Evolutionary conservation across 768 basidiomycete species (phyloP), one percentile per base, ranked within the genome.

Genomic region (Glaciozyma martinii): DNA sequence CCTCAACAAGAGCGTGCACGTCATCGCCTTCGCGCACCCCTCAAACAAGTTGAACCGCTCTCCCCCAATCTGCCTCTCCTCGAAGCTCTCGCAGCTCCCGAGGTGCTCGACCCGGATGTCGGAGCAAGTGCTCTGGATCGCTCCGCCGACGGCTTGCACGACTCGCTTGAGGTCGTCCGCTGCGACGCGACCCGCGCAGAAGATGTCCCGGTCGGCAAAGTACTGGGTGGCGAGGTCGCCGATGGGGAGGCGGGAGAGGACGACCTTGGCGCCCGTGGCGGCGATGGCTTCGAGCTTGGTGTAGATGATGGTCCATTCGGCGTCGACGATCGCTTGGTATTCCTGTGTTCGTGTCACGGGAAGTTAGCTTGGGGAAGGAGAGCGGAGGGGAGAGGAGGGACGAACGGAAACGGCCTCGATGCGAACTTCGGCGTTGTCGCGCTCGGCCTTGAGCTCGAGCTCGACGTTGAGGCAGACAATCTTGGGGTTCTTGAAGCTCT

Each of bases 251-350:
- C 97, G 95, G 79, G 92, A 95, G 70, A 99, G 81, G 44, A 99
- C 92, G 67, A 99, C 90, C 76, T 93, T 93, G 33, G 95, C 95
- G 47, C 94, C 95, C 3, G 93, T 95, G 74, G 88, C 86, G 73
- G 90, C 89, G 75, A 98, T 95, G 5, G 91, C 90, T 72, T 94
- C 87, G 21, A 99, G 81, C 78, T 99, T 99, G 71, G 88, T 84
- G 79, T 94, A 98, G 73, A 99, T 99, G 77, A 99, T 98, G 73
- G 94, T 89, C 95, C 95, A 99, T 76, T 99, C 95, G 16, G 95
- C 95, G 76, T 99, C 92, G 60, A 99, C 95, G 73, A 99, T 97
- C 8, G 94, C 92, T 78, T 99, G 95, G 75, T 99, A 99, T 75
- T 99, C 95, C 75, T 76, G 66, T 75, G 67, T 7, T n/a, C 29